Base-by-base conservation (phyloP, 331 rosid species). In the Quercus tomentella region DNA sequence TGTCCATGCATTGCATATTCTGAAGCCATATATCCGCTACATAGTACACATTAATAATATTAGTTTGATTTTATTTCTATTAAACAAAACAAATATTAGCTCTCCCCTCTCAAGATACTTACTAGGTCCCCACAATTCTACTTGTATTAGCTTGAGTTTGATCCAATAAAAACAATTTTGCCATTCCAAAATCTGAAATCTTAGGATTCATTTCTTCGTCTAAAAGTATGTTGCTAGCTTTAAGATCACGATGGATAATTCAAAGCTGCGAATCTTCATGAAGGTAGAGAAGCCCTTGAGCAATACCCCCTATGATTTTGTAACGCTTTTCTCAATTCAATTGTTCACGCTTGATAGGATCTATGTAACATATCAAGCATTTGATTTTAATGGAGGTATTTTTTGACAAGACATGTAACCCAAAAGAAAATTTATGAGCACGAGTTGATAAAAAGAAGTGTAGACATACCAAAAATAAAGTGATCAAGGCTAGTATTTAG, bases 151-250 rank as follows among this genome's bases (percentile, higher is more conserved):
- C 84, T 41, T 71, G 85, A 56, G 81, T 80, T 77, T 91, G 89
- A 70, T 85, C 87, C 2, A 43, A 26, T 6, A 1, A 70, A 77
- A 91, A 83, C 41, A 91, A 17, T 52, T 45, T 91, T 62, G 91
- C 91, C 82, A 82, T 72, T 3, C 89, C 91, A 76, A 91, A 91
- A 82, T 91, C 91, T 54, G 93, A 65, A 61, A 89, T 88, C 30
- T 91, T 91, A 0, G 93, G 83, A 70, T 79, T 86, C 84, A 89
- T 75, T 1, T 87, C 74, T 2, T 21, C 72, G 30, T 89, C 91
- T 56, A 89, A 65, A 12, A 91, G 78, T 10, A 87, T 81, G 4
- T 89, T 89, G 20, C 88, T 79, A 1, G 84, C 81, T 73, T 89
- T 87, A 16, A 91, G 88, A 86, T 91, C 92, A 61, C 90, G 83